These are phyloP conservation scores for Chlorociboria aeruginascens DNA, from an alignment of 495 filamentous ascomycete species.

Conservation along the genomic window DNA sequence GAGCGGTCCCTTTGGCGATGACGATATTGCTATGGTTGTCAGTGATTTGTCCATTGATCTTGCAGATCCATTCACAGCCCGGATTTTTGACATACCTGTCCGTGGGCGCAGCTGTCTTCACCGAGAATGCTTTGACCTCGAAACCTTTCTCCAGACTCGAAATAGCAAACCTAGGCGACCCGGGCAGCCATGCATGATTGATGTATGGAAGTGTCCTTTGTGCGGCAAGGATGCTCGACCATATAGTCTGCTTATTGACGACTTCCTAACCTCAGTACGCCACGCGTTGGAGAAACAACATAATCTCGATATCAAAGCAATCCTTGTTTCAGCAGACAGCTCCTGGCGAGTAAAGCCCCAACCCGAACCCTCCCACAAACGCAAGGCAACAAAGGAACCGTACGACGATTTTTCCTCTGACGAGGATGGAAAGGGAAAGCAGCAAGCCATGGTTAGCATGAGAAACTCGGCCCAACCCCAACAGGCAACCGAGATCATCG, in stretches of 20 bases:
- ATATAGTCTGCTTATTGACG: slow-evolving; percentile 52
- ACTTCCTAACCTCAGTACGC: slow-evolving; percentile 52
- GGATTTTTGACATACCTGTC: slow-evolving; percentile 58
- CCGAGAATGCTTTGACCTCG: slow-evolving; percentile 79
- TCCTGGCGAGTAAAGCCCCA: slow-evolving; percentile 35
- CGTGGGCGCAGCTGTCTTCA: slow-evolving; percentile 51
- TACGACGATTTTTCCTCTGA: slow-evolving; percentile 10
- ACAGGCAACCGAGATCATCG: slow-evolving; percentile 12
- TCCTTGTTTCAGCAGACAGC: slow-evolving; percentile 45
- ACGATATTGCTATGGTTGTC: slow-evolving; percentile 49
- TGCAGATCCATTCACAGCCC: slow-evolving; percentile 60
- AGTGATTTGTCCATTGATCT: slow-evolving; percentile 58
- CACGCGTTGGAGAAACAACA: slow-evolving; percentile 29
- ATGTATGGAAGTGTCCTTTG: slow-evolving; percentile 75
- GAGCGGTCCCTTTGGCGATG: slow-evolving; percentile 5
- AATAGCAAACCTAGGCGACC: slow-evolving; percentile 28
- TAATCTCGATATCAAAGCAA: slow-evolving; percentile 38
- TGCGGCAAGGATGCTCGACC: slow-evolving; percentile 67
- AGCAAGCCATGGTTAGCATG: not conserved
- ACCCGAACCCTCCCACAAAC: not conserved
- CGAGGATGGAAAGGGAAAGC: not conserved
- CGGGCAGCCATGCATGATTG: slow-evolving; percentile 44
- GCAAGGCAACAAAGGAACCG: slow-evolving; percentile 6
- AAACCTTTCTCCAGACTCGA: slow-evolving; percentile 62
- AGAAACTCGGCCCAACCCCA: not conserved